Conservation (phyloP, 345 rosid genomes). For the Eucalyptus curtisii region DNA sequence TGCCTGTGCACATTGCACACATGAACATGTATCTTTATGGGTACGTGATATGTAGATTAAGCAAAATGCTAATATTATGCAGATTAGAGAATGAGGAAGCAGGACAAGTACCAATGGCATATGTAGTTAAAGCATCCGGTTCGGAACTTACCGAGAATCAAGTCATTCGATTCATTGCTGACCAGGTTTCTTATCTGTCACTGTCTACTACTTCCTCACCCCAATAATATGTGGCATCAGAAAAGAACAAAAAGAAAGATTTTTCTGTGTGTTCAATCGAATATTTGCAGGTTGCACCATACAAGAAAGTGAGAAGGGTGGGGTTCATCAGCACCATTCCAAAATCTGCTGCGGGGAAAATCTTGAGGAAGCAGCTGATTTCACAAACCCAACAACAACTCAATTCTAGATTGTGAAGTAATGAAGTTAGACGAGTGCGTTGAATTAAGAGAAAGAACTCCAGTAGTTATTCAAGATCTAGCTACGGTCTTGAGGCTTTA, state of each 20-base stretch:
- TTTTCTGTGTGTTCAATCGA: not conserved
- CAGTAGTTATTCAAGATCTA: not conserved
- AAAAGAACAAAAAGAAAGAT: not conserved
- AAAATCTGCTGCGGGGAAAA: constrained; percentile 56
- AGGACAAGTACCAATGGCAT: constrained; percentile 64
- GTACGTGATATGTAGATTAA: not conserved
- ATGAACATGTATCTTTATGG: not conserved
- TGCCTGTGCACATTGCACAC: not conserved
- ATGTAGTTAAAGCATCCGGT: constrained; percentile 33
- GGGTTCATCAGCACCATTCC: constrained; percentile 36
- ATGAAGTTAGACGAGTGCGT: not conserved
- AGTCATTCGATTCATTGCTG: constrained; percentile 44
- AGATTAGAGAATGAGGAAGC: constrained; percentile 55
- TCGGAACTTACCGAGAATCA: constrained; percentile 32
- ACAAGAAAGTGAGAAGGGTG: constrained; percentile 56
- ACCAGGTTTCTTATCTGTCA: constrained; percentile 19
- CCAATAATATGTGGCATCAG: not conserved
- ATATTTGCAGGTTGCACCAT: constrained; percentile 47
- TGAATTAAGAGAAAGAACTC: not conserved
- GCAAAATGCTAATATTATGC: not conserved
- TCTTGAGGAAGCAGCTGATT: constrained; percentile 42
- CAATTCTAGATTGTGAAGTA: constrained; percentile 16
- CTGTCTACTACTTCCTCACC: not conserved
- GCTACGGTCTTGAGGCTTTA: not conserved
- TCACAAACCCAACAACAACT: constrained; percentile 15